These are phyloP conservation scores for Royoungia palumana DNA, from an alignment of 768 basidiomycete genomes.

Conservation along the genomic window DNA sequence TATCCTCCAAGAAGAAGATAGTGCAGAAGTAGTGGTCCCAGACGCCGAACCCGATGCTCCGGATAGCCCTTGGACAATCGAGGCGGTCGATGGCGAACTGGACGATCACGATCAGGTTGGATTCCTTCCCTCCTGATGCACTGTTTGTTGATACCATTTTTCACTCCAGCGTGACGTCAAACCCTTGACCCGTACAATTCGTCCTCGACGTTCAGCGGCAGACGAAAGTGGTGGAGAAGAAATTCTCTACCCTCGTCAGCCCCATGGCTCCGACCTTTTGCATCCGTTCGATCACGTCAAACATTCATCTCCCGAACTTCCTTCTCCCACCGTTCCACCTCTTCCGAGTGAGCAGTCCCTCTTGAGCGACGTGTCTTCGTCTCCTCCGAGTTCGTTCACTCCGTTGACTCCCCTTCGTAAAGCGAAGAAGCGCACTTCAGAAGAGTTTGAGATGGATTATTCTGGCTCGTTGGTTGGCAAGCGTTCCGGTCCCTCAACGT, in stretches of 20 bases:
- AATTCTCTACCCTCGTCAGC: conserved; percentile 79
- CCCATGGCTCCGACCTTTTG: conserved; percentile 27
- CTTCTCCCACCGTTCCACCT: conserved; percentile 29
- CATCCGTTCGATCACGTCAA: conserved; percentile 34
- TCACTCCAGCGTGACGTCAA: conserved; percentile 42
- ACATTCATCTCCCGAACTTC: conserved; percentile 25
- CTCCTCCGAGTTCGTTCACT: conserved; percentile 66
- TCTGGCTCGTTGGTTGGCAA: conserved; percentile 58
- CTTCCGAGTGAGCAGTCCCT: conserved; percentile 32
- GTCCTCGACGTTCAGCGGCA: conserved; percentile 61
- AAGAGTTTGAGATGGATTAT: conserved; percentile 80
- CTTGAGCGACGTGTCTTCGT: conserved; percentile 29
- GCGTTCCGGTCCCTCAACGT: conserved; percentile 32
- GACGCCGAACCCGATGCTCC: conserved; percentile 51
- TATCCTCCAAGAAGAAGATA: conserved; percentile 30
- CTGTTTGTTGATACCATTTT: conserved; percentile 1
- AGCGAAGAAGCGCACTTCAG: conserved; percentile 73
- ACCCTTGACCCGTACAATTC: conserved; percentile 47
- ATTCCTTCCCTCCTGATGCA: neutral
- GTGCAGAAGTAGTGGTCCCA: conserved; percentile 26
- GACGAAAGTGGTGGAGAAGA: conserved; percentile 90
- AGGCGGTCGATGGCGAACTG: conserved; percentile 76
- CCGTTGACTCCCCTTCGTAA: conserved; percentile 43
- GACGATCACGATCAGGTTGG: conserved; percentile 69
- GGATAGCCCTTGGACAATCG: conserved; percentile 87